These are phyloP conservation scores for Aspergillus egyptiacus DNA, from an alignment of 495 filamentous ascomycete species.

Conservation along the genomic window DNA sequence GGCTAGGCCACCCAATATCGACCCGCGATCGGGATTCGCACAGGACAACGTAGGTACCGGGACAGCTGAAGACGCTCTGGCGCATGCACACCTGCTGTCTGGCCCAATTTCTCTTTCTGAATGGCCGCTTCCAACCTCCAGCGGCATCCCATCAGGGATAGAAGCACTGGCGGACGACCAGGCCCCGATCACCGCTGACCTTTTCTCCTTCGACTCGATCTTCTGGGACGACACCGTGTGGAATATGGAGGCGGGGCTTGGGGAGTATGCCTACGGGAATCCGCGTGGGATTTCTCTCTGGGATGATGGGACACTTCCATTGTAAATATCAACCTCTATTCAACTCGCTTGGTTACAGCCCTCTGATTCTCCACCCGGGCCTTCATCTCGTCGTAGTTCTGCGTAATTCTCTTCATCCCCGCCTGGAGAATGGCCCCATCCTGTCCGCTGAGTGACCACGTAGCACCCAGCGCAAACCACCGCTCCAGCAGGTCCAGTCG, in stretches of 20 bases:
- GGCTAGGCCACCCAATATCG: background rate
- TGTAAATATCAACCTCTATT: background rate
- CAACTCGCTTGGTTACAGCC: background rate
- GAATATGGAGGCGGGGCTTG: conserved; percentile 27
- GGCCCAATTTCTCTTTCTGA: background rate
- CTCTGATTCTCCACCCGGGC: conserved; percentile 16
- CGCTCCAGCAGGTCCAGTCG: conserved; percentile 26
- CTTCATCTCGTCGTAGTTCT: conserved; percentile 26
- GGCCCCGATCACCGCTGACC: conserved; percentile 6
- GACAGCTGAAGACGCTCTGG: background rate
- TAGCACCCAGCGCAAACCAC: conserved; percentile 29
- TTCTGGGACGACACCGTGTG: conserved; percentile 22
- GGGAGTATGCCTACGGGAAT: conserved; percentile 27
- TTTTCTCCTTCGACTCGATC: conserved; percentile 12
- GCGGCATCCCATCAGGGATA: background rate
- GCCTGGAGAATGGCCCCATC: conserved; percentile 26
- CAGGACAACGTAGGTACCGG: background rate
- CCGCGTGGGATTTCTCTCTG: background rate
- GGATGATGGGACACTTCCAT: background rate
- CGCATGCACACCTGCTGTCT: background rate
- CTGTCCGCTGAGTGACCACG: conserved; percentile 25
- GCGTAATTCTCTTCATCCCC: conserved; percentile 25
- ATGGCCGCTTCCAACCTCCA: background rate
- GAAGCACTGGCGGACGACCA: background rate
- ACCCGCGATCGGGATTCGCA: background rate